Base-by-base conservation (phyloP, 176 grass and related monocot species). In the Aegilops speltoides region DNA sequence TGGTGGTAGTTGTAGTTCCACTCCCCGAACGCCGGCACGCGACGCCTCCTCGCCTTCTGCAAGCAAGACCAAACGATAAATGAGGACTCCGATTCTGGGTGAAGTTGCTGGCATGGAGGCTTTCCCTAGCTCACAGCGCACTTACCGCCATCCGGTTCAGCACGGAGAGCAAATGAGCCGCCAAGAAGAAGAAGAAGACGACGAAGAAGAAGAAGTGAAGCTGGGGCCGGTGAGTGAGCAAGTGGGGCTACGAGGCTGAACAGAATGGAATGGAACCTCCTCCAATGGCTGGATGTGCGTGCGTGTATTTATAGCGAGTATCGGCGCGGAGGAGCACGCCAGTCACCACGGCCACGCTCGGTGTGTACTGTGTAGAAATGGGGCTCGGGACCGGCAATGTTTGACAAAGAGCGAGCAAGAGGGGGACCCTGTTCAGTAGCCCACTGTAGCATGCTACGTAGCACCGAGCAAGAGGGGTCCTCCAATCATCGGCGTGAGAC, bases 1-100 rank as follows among this genome's bases (percentile, higher is more conserved):
- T 24, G 26, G 77, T 80, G 33, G 88, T 33, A 70, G 83, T 15
- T 80, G 88, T 89, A 82, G 88, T 89, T 86, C 88, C 88, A 86
- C 83, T 82, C 88, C 70, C 88, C 83, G 63, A 89, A 89, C 48
- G 88, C 63, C 37, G 71, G 76, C 68, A 85, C 82, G 77, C 85
- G 87, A 22, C 78, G 17, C 77, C 60, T 10, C 77, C 83, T 81
- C 13, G 63, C 50, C 45, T 43, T 82, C 56, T 56, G 71, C 61
- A 31, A 38, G 71, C 60, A 40, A 40, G 57, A 76, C 4, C 10
- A 20, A 69, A 15, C 1, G 11, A 15, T 7, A 9, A 9, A 52
- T 4, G 17, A 33, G 6, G 29, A 20, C 31, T 36, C 17, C 7
- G 1, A 5, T 10, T 38, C 37, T 52, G 16, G 41, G 41, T 54